Evolutionary conservation across 192 early-diverging fungal species (phyloP), one percentile per base, ranked within the genome.

Genomic region (Allomyces javanicus): DNA sequence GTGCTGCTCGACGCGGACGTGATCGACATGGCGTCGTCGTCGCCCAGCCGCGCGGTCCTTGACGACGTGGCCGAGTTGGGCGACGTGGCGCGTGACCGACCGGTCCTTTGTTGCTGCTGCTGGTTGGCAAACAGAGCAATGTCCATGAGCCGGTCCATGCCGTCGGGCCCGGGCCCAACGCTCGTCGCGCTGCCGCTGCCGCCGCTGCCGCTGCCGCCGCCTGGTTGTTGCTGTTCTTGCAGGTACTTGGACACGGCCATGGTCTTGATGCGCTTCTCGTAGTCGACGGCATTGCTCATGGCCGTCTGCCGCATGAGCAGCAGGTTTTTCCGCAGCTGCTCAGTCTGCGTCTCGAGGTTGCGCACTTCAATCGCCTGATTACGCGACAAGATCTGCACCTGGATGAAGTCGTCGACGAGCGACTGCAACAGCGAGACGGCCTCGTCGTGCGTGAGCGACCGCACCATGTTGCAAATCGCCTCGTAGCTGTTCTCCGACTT

Each of bases 291-390:
- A 2, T 76, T 73, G 33, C 73, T 71, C 10, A 82, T 78, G 17
- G 82, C 82, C 1, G 80, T 82, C 64, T 75, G 72, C 21, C 78
- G 76, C 83, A 85, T 85, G 19, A 78, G 73, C 64, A 80, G 76
- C 45, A 85, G 69, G 14, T 78, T 80, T 21, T 77, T 72, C 61
- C 81, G 74, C 40, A 85, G 70, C 44, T 83, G 77, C 33, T 70
- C 68, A 3, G 81, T 74, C 0, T 73, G 75, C 61, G 77, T 81
- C 67, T 85, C 82, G 45, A 77, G 72, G 61, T 72, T 75, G 10
- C 68, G 66, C 19, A 79, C 70, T 14, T 75, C 75, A 23, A 78
- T 72, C 25, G 76, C 72, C 1, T 71, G 72, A 25, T 71, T 67
- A 22, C 78, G 76, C 64, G 79, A 81, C 27, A 70, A 69, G 62